Evolutionary conservation across 2,329 filamentous ascomycete genomes (phyloP), one percentile per base, ranked within the genome.

Genomic region (Penicillium sumatraense): DNA sequence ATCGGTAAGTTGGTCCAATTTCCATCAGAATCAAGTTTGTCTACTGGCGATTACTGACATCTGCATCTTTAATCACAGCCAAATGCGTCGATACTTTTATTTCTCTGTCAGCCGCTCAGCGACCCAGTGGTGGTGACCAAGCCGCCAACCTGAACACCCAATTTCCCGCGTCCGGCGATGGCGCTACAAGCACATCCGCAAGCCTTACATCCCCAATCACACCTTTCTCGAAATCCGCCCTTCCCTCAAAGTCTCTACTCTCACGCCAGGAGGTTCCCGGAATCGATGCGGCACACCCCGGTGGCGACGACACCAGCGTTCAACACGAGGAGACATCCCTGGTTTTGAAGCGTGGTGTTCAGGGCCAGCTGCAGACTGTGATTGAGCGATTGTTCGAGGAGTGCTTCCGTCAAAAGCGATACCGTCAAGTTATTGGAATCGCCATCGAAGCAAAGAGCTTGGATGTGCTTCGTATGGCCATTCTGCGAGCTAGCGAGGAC

Each of bases 51-150:
- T 55, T 44, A 41, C 50, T 66, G 42, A 54, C 52, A 27, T 18
- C 38, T 57, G 9, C 31, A 13, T 14, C 36, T 47, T 21, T n/a
- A n/a, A 38, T 11, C 49, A 16, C 40, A 86, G 85, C 93, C 57
- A 97, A 96, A 83, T 99, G 95, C 72, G 87, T 99, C 70, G 95
- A 99, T 76, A 96, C 96, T 63, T 99, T 97, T 79, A 97, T 99
- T 70, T 88, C 91, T 56, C 83, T 93, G 49, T 89, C 86, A 48
- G 85, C 85, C 56, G 79, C 84, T 72, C 79, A 78, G 76, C 81
- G 58, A 72, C 83, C 61, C 68, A 79, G 79, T 74, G 56, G 76
- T 75, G 53, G 80, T 58, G 77, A 82, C 58, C 72, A 77, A 38
- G 80, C 89, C 31, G 84, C 86, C n/a, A 84, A 91, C 67, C 81